Evolutionary conservation across 2,329 filamentous ascomycete genomes (phyloP).

Genomic region (Stagonosporopsis chrysanthemi): DNA sequence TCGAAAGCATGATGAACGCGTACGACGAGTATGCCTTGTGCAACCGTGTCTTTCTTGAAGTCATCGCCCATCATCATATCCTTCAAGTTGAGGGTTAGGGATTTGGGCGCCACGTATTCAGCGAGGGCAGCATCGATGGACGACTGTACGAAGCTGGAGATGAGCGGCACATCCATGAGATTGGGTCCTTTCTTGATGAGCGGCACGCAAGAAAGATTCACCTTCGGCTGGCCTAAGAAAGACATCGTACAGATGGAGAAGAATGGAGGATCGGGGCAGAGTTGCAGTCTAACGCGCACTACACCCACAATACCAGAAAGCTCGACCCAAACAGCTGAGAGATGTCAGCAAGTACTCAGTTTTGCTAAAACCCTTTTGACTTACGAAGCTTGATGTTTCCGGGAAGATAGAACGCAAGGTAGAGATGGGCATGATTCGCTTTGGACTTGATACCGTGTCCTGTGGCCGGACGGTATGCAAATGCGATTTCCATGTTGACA

Average conservation of each 20-base stretch:
- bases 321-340: slow-evolving; percentile 74
- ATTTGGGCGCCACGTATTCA: slow-evolving; percentile 79
- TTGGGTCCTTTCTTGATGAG: slow-evolving; percentile 73
- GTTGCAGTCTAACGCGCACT: slow-evolving; percentile 72
- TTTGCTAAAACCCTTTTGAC: slow-evolving; percentile 19
- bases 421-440: slow-evolving; percentile 75
- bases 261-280: slow-evolving; percentile 79
- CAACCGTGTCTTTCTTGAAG: slow-evolving; percentile 76
- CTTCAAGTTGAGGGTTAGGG: slow-evolving; percentile 75
- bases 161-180: slow-evolving; percentile 77
- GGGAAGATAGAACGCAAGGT: slow-evolving; percentile 74
- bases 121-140: slow-evolving; percentile 76
- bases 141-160: slow-evolving; percentile 77
- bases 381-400: slow-evolving; percentile 61
- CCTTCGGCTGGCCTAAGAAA: slow-evolving; percentile 77
- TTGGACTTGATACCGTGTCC: slow-evolving; percentile 67
- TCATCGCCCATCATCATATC: slow-evolving; percentile 81
- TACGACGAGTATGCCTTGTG: slow-evolving; percentile 70
- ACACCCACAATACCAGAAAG: slow-evolving; percentile 75
- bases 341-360: slow-evolving; percentile 22
- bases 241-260: slow-evolving; percentile 77
- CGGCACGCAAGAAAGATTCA: slow-evolving; percentile 73
- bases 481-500: slow-evolving; percentile 77
- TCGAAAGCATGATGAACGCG: slow-evolving; percentile 71
- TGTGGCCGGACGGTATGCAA: slow-evolving; percentile 73